Base-by-base conservation (phyloP, 116 monocot species). In the Cymodocea nodosa region DNA sequence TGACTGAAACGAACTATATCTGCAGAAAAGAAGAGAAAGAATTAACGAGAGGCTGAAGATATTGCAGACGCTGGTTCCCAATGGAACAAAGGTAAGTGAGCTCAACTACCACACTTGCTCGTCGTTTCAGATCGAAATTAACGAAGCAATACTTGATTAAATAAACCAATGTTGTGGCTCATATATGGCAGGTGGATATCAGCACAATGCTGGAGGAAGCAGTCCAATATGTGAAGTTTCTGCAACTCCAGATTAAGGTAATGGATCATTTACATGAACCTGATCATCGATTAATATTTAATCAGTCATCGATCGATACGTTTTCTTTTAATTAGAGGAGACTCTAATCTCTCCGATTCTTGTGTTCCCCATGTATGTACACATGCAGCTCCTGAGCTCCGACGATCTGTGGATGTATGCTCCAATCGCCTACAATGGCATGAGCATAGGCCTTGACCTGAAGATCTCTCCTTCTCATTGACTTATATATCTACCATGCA, bases 181-280 rank as follows among this genome's bases (percentile, higher is more conserved):
- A 35, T 5, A 51, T 15, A 49, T 67, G 23, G 52, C 80, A 91
- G 90, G 91, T 92, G 17, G 91, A 92, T 64, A 84, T 92, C 54
- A 92, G 91, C 82, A 92, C 91, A 56, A 92, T 92, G 91, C 84
- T 92, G 51, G 91, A 92, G 75, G 87, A 87, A 59, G 87, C 91
- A 59, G 84, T 92, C 37, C 78, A 84, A 53, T 92, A 92, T 77
- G 91, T 92, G 24, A 92, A 87, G 72, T 87, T 92, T 75, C 57
- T 92, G 74, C 91, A 92, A 62, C 76, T 92, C 64, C 91, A 92
- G 68, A 92, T 92, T 49, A 92, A 92, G 90, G 90, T 90, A 36
- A 65, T 51, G 1, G 12, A 64, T 48, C 13, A 64, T 19, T 44
- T 64, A 5, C 2, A 50, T 22, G 9, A 36, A 23, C 12, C 13